Percentiles rank a stretch among this genome's conserved stretches.
Conservation (phyloP, 805 yeast species). For the Teunomyces atbi region DNA sequence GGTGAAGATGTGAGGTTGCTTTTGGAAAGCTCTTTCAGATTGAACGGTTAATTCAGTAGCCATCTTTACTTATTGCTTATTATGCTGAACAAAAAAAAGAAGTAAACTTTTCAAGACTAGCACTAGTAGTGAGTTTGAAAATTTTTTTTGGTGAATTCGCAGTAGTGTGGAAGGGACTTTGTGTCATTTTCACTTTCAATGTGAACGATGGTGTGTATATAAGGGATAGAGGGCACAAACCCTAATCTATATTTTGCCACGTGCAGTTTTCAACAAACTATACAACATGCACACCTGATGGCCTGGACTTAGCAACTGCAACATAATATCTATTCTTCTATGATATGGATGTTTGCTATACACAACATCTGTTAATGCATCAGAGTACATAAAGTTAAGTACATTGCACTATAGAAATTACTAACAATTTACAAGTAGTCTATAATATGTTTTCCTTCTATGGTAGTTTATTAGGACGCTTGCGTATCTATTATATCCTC, state of each 20-base stretch:
- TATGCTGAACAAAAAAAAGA: constrained; percentile 8
- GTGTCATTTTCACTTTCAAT: constrained; percentile 2
- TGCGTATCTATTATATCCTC: too few species aligned
- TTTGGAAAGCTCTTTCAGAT: constrained; percentile 99
- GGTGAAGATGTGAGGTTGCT: constrained; percentile 99
- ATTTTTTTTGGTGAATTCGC: constrained; percentile 8
- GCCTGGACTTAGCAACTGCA: too few species aligned
- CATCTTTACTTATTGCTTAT: constrained; percentile 53
- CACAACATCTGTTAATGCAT: too few species aligned
- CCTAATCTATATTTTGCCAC: neutral
- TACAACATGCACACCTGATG: too few species aligned
- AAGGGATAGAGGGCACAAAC: constrained; percentile 5
- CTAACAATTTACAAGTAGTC: too few species aligned
- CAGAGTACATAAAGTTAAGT: too few species aligned
- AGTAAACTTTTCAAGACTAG: constrained; percentile 6
- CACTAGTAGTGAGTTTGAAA: constrained; percentile 8
- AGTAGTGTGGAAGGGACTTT: neutral
- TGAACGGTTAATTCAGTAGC: constrained; percentile 99
- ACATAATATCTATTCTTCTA: too few species aligned
- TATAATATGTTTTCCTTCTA: too few species aligned
- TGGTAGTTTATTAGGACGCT: too few species aligned
- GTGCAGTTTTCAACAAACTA: too few species aligned
- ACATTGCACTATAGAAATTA: too few species aligned
- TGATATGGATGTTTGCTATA: too few species aligned
- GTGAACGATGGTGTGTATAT: neutral